phyloP scores from a whole-genome alignment of 1,139 yeast species.

The Nakaseomyces sp. region DNA sequence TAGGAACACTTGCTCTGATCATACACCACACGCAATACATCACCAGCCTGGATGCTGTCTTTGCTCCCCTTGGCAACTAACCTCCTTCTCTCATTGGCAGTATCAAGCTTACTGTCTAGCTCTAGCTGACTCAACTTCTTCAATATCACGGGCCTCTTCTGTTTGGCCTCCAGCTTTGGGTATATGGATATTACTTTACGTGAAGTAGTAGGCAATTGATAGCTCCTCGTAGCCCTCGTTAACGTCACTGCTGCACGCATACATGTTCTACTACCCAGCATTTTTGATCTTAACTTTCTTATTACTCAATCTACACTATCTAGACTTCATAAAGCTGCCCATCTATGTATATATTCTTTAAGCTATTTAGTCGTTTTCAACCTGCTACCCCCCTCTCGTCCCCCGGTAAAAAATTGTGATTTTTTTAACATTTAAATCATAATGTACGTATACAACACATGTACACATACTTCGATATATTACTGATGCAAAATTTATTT shows the following conservation, averaged over 20 bases:
- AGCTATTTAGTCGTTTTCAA: no score
- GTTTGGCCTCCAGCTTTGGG: slow-evolving; percentile 25
- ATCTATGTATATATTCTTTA: no score
- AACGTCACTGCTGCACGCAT: neutral
- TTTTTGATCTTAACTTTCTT: neutral
- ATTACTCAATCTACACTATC: no score
- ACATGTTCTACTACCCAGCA: slow-evolving; percentile 1
- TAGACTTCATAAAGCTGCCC: no score
- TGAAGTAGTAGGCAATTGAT: slow-evolving; percentile 18
- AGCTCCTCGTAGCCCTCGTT: slow-evolving; percentile 8
- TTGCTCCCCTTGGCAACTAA: slow-evolving; percentile 45
- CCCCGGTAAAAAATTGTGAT: neutral
- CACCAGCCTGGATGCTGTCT: slow-evolving; percentile 64
- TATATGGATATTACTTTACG: slow-evolving; percentile 32
- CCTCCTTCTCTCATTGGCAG: slow-evolving; percentile 62
- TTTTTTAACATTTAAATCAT: neutral
- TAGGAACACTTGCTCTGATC: slow-evolving; percentile 50
- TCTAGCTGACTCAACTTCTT: slow-evolving; percentile 19
- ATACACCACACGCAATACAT: slow-evolving; percentile 68
- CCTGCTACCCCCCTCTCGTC: no score
- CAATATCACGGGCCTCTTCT: slow-evolving; percentile 12
- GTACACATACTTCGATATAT: neutral
- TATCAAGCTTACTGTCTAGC: slow-evolving; percentile 47
- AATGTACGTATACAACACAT: neutral
- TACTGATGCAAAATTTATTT: no score